Evolutionary conservation across 2,329 filamentous ascomycete species (phyloP), one percentile per base, ranked within the genome.

Genomic region (Fusarium sp.): DNA sequence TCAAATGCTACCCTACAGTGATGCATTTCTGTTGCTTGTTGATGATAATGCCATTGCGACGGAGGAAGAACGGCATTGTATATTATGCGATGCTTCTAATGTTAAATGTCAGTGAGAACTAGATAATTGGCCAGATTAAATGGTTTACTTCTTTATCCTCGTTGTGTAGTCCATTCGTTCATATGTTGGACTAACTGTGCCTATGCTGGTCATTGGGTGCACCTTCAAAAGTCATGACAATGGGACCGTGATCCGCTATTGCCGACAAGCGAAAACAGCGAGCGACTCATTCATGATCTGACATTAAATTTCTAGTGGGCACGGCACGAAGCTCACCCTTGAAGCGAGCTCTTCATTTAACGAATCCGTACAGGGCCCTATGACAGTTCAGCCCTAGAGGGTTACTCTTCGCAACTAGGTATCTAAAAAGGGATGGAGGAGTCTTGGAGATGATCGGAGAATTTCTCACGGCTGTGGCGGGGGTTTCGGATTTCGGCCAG

Each of bases 341-440:
- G 30, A 56, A 61, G 58, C 48, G 24, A 61, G 30, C 53, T 35
- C 30, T 36, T 61, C 48, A 41, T 44, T 54, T 28, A 18, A 36
- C 24, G 24, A 28, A 20, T 57, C 31, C 59, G 59, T 65, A 56
- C 5, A 35, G 33, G 22, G 6, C 24, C 59, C 47, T 56, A 41
- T 64, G 33, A 22, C 11, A 31, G 1, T 26, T 56, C 41, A 62
- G 54, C 54, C 54, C 35, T 47, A 24, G 42, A 24, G 2, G 33
- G 41, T 38, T 15, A 11, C 13, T 30, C 44, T 30, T 61, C 60
- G 56, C 60, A 28, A 56, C 47, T 65, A 11, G 20, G 9, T 35
- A 50, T 60, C 62, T 36, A 22, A 51, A 67, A 45, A 36, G 44
- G 62, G 38, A 65, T 65, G 58, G 51, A 63, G 61, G 57, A 41